phyloP scores from a whole-genome alignment of 2,329 filamentous ascomycete genomes.

The Talaromyces sp. region DNA sequence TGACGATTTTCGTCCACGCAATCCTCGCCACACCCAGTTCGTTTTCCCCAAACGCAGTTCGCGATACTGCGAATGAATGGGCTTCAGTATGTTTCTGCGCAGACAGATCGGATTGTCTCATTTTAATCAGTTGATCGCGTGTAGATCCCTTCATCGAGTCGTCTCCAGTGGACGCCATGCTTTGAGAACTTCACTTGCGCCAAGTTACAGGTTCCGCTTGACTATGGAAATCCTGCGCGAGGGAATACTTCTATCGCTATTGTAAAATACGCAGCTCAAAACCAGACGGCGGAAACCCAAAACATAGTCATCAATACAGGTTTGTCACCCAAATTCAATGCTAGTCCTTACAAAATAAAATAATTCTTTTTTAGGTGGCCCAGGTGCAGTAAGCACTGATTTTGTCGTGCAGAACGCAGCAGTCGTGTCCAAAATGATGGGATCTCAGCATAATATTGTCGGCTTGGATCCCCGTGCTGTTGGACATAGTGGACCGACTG shows the following conservation, averaged over 20 bases:
- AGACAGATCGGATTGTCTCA: too few species aligned
- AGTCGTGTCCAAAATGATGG: neutral
- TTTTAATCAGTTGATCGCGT: too few species aligned
- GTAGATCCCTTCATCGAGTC: constrained; percentile 10
- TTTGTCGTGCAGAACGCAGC: neutral
- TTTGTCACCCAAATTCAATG: neutral
- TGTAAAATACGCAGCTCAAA: constrained; percentile 14
- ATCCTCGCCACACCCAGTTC: too few species aligned
- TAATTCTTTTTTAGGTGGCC: neutral
- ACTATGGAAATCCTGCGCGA: constrained; percentile 14
- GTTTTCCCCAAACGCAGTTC: too few species aligned
- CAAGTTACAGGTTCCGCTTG: constrained; percentile 16
- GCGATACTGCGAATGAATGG: too few species aligned
- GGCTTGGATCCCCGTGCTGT: constrained; percentile 26
- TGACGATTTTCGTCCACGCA: too few species aligned
- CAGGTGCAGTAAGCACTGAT: neutral
- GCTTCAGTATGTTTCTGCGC: too few species aligned
- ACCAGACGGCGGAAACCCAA: constrained; percentile 4
- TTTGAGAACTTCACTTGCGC: constrained; percentile 14
- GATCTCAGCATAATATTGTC: constrained; percentile 19
- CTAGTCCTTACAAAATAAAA: too few species aligned
- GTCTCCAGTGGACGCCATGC: constrained; percentile 13
- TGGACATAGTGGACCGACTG: constrained; percentile 20
- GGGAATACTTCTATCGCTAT: constrained; percentile 15
- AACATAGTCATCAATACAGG: constrained; percentile 15